These are phyloP conservation scores for Hamamelis virginiana DNA, from an alignment of 164 flowering plant species.

Conservation along the genomic window DNA sequence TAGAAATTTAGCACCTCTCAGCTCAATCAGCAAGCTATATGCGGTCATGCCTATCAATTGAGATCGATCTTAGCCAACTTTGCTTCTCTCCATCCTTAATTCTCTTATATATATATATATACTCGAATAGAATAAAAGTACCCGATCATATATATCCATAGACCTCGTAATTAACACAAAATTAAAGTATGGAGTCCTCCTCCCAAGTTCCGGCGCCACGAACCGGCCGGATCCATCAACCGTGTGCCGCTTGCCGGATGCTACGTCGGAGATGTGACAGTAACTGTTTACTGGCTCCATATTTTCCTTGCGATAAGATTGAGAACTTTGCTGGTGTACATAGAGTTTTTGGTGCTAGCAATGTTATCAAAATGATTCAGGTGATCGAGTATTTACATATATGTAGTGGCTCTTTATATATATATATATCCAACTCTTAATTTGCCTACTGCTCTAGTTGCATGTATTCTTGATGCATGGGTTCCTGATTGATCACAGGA, in stretches of 20 bases:
- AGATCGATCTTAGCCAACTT: not conserved
- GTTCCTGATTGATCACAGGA: too few species aligned
- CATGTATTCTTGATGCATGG: too few species aligned
- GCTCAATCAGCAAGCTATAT: too few species aligned
- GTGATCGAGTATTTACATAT: slow-evolving; percentile 10
- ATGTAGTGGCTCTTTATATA: too few species aligned
- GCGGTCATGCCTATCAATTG: too few species aligned
- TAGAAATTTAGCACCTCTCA: slow-evolving; percentile 16
- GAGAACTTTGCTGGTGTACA: slow-evolving; percentile 47
- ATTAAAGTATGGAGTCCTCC: too few species aligned
- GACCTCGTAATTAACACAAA: too few species aligned
- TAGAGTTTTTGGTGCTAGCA: slow-evolving; percentile 60
- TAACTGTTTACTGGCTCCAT: slow-evolving; percentile 44
- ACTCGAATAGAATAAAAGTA: not conserved
- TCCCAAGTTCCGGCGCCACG: not conserved
- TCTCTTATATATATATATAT: slow-evolving; percentile 12
- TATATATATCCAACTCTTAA: too few species aligned
- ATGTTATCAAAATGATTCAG: slow-evolving; percentile 50
- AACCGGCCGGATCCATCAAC: slow-evolving; percentile 21
- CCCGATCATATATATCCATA: too few species aligned
- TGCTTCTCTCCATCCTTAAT: not conserved
- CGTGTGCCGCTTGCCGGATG: slow-evolving; percentile 52
- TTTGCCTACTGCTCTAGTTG: too few species aligned
- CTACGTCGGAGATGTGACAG: slow-evolving; percentile 44
- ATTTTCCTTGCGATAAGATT: slow-evolving; percentile 36